Base-by-base conservation (phyloP, 2,329 filamentous ascomycete genomes). In the Ustilaginoidea virens region DNA sequence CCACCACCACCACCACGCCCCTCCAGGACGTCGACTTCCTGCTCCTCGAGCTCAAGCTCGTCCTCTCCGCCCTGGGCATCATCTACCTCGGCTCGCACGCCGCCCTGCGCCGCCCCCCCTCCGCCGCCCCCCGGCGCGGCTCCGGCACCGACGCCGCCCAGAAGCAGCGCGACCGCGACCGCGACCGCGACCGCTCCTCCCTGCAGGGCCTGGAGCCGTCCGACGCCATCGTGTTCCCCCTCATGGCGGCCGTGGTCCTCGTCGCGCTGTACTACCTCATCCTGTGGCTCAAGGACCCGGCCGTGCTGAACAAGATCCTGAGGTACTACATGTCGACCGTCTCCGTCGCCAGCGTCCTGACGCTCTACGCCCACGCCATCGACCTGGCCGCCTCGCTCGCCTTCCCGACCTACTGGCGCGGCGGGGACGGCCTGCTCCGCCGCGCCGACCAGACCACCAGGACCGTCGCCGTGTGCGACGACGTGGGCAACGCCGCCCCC, bases 41-140 rank as follows among this genome's bases (percentile, higher is more conserved):
- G 21, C 27, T 58, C 1, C 50, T 69, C 8, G 56, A 69, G 36
- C 33, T 47, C 11, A 60, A 60, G 36, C 57, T 72, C 25, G 49
- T 70, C 32, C 45, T 74, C 34, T 76, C 80, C 17, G 77, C 85
- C 10, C 53, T 93, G 11, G 74, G 80, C 36, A 81, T 85, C 30
- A 92, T 94, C 46, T 90, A 80, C 53, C 65, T 82, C 5, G 81
- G 80, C 27, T 73, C 85, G 7, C 80, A 93, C 51, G 81, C 80
- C n/a, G 80, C 86, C 1, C 67, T 96, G 13, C 75, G 78, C 10
- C 70, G 83, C 12, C 87, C 87, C 1, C 73, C 79, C 0, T 92
- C 86, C 1, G 86, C 87, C 1, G 74, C 60, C 2, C 66, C 72
- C 2, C 46, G 60, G 9, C 70, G 69, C 44, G 58, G 58, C 31